Conservation (phyloP, 768 basidiomycete species). For the Lactarius tabidus region DNA sequence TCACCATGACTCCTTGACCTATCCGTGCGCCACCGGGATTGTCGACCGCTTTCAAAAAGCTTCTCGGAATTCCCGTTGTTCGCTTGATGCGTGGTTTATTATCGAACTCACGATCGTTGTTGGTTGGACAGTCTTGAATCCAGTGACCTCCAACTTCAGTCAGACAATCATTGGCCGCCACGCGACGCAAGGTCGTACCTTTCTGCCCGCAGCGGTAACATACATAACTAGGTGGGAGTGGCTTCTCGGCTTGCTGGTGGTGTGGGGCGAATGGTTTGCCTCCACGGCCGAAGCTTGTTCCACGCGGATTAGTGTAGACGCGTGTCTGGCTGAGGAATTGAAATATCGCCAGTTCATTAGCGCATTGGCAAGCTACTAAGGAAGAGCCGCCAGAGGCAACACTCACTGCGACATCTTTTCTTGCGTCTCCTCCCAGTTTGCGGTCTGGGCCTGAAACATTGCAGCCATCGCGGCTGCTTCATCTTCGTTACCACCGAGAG, state of each 20-base stretch:
- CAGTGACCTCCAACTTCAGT: constrained; percentile 71
- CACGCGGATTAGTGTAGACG: constrained; percentile 61
- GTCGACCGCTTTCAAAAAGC: constrained; percentile 95
- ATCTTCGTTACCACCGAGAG: constrained; percentile 52
- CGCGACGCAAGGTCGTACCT: constrained; percentile 46
- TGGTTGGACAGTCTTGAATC: constrained; percentile 99
- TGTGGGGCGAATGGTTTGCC: constrained; percentile 53
- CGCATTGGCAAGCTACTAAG: constrained; percentile 76
- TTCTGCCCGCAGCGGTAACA: constrained; percentile 99
- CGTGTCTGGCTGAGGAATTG: constrained; percentile 54
- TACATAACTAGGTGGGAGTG: constrained; percentile 91
- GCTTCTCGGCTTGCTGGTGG: constrained; percentile 60
- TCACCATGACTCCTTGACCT: constrained; percentile 93
- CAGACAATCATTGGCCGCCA: not conserved
- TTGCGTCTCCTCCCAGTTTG: constrained; percentile 98
- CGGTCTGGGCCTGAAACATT: constrained; percentile 92
- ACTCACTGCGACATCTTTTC: constrained; percentile 99
- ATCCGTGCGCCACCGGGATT: constrained; percentile 70
- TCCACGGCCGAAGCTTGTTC: constrained; percentile 55
- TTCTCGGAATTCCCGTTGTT: constrained; percentile 96
- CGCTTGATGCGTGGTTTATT: constrained; percentile 94
- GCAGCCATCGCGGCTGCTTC: constrained; percentile 97
- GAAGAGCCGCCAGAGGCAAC: constrained; percentile 51
- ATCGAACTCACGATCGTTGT: constrained; percentile 92
- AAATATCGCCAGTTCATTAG: constrained; percentile 59